phyloP scores from a whole-genome alignment of 176 grass and related monocot genomes.

The Oropetium thomaeum region DNA sequence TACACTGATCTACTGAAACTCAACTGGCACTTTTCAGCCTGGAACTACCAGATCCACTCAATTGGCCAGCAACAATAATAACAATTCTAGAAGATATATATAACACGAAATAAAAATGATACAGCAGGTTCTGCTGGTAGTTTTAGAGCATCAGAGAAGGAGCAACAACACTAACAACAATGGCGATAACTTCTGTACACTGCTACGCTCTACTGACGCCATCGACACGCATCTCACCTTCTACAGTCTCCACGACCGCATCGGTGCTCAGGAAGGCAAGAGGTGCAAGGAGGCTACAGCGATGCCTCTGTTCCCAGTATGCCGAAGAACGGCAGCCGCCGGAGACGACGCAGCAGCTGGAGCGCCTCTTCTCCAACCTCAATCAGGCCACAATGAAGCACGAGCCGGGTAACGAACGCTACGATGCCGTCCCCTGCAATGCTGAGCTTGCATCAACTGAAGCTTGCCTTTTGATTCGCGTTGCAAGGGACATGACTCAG shows the following conservation, averaged over 20 bases:
- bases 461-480: neutral
- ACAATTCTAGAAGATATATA: no score
- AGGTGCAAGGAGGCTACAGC: slow-evolving; percentile 5
- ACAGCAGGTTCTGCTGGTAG: neutral
- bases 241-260: neutral
- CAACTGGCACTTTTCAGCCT: neutral
- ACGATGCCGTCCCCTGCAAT: neutral
- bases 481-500: neutral
- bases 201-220: slow-evolving; percentile 33
- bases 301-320: slow-evolving; percentile 49
- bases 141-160: neutral
- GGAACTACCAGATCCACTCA: slow-evolving; percentile 23
- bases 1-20: neutral
- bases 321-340: slow-evolving; percentile 34
- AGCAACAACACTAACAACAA: neutral
- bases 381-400: slow-evolving; percentile 89
- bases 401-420: slow-evolving; percentile 51
- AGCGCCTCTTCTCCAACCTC: slow-evolving; percentile 90
- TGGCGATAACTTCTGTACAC: slow-evolving; percentile 34
- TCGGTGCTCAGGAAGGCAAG: neutral
- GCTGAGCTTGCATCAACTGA: no score
- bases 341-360: slow-evolving; percentile 40
- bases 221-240: neutral
- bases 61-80: neutral
- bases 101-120: neutral